These are phyloP conservation scores for Serpula lacrymans DNA, from an alignment of 768 basidiomycete species.

Conservation along the genomic window DNA sequence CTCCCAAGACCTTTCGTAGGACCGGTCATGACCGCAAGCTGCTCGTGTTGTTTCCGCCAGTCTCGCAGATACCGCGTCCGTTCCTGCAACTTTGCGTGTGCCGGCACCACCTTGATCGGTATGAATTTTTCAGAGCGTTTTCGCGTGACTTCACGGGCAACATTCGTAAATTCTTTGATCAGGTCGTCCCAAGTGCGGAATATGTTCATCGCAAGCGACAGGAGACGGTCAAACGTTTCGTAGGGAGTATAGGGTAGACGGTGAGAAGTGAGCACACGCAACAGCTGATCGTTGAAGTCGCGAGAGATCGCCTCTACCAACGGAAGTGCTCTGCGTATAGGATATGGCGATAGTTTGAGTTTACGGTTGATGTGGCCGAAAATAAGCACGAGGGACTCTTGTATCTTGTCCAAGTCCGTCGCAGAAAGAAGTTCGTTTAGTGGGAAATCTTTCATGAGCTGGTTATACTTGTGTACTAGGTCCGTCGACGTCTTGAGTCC, in stretches of 20 bases:
- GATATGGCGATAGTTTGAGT: conserved; percentile 93
- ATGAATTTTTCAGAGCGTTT: conserved; percentile 92
- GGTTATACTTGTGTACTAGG: conserved; percentile 95
- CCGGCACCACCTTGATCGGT: conserved; percentile 90
- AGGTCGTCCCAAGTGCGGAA: conserved; percentile 87
- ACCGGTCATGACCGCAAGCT: conserved; percentile 94
- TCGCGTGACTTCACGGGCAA: conserved; percentile 88
- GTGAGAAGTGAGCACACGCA: conserved; percentile 87
- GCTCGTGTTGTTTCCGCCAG: conserved; percentile 97
- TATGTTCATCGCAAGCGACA: conserved; percentile 70
- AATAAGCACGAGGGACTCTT: conserved; percentile 83
- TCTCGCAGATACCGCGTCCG: conserved; percentile 81
- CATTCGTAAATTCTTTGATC: conserved; percentile 90
- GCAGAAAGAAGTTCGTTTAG: conserved; percentile 95
- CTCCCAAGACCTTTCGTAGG: conserved; percentile 84
- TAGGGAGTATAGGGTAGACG: conserved; percentile 93
- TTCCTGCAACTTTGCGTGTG: conserved; percentile 90
- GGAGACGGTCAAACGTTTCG: conserved; percentile 86
- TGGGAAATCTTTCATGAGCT: conserved; percentile 98
- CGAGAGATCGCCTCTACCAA: conserved; percentile 97
- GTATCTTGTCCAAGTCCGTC: conserved; percentile 93
- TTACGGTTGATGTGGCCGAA: conserved; percentile 95
- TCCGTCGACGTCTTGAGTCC: conserved; percentile 94
- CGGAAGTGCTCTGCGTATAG: conserved; percentile 91
- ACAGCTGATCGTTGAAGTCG: conserved; percentile 94